phyloP scores from a whole-genome alignment of 1,139 yeast genomes.

The Geotrichum reessii region DNA sequence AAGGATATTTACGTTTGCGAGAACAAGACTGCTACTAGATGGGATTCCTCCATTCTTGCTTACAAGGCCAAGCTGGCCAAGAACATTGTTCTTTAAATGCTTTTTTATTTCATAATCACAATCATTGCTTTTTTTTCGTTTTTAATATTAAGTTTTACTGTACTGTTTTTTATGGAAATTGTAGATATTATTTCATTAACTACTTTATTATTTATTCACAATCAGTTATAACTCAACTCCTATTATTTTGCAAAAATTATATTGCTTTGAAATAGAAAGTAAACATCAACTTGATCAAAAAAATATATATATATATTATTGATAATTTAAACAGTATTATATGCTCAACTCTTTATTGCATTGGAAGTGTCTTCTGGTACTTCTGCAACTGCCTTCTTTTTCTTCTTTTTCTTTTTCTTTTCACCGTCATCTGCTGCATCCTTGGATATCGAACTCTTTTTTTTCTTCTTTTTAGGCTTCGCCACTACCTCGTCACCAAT shows the following conservation, averaged over 20 bases:
- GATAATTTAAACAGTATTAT: no score
- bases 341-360: background rate
- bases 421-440: constrained; percentile 14
- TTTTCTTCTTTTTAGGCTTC: constrained; percentile 25
- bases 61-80: constrained; percentile 92
- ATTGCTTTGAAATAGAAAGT: no score
- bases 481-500: constrained; percentile 23
- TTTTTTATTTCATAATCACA: constrained; percentile 5
- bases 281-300: no score
- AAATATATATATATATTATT: no score
- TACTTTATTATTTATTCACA: no score
- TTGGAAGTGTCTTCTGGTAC: background rate
- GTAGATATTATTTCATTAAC: background rate
- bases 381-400: constrained; percentile 7
- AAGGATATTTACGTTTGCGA: constrained; percentile 95
- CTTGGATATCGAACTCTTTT: constrained; percentile 19
- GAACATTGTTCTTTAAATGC: constrained; percentile 46
- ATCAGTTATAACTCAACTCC: no score
- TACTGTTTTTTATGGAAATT: background rate
- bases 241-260: no score
- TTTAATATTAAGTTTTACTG: background rate
- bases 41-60: constrained; percentile 88
- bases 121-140: background rate
- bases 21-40: constrained; percentile 87
- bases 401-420: constrained; percentile 20